A percentile compares a stretch with the other conserved stretches of the same genome.
Conservation (phyloP, 2,329 filamentous ascomycete species). For the Fusarium floridanum region DNA sequence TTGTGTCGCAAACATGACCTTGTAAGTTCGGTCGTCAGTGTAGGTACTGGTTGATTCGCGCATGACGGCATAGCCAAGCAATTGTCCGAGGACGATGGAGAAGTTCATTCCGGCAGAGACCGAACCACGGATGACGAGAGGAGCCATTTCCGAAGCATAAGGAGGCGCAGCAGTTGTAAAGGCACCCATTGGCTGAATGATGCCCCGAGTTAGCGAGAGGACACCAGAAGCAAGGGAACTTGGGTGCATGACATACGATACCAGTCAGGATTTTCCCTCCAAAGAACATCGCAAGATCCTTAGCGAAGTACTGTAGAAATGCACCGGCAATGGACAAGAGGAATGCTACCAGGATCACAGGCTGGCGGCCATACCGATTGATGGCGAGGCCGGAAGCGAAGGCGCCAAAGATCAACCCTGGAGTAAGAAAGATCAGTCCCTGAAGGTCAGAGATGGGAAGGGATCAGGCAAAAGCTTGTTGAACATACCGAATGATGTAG, state of each 20-base stretch:
- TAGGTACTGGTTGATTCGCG: not conserved
- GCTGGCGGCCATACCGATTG: not conserved
- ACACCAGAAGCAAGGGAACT: not conserved
- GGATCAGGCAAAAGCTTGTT: not conserved
- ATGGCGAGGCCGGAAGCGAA: not conserved
- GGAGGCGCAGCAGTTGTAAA: not conserved
- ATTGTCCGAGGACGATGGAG: not conserved
- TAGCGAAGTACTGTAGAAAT: not conserved
- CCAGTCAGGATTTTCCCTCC: not conserved
- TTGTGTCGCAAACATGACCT: not conserved
- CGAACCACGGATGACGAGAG: not conserved
- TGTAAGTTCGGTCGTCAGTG: not conserved
- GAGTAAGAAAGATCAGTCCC: not conserved
- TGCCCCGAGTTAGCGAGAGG: not conserved
- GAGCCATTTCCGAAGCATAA: not conserved
- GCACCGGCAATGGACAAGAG: not conserved
- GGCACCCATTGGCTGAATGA: not conserved
- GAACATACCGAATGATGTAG: not conserved
- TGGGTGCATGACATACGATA: not conserved
- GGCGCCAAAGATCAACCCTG: not conserved
- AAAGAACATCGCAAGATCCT: not conserved
- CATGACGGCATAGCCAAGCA: not conserved
- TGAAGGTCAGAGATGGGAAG: not conserved
- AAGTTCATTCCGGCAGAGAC: not conserved
- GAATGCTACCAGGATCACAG: not conserved